Conservation (phyloP, 1,284 basidiomycete genomes). For the Stereum hirsutum region DNA sequence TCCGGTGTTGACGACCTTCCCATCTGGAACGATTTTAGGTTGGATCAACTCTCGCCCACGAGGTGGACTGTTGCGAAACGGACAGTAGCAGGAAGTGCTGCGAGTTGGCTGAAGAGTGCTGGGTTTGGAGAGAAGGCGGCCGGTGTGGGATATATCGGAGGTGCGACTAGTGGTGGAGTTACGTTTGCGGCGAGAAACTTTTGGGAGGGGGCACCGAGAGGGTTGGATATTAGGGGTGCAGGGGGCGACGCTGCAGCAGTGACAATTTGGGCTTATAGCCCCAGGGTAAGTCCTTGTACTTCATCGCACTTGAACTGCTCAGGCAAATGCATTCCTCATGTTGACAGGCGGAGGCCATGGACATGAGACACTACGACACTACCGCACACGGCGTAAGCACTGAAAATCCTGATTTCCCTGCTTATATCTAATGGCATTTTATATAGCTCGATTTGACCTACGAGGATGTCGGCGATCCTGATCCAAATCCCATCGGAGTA, state of each 20-base stretch:
- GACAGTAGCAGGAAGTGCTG: conserved; percentile 21
- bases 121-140: conserved; percentile 27
- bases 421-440: not conserved
- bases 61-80: conserved; percentile 27
- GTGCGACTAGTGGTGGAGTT: conserved; percentile 28
- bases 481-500: conserved; percentile 29
- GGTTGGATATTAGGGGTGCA: conserved; percentile 28
- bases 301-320: not conserved
- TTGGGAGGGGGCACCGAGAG: conserved; percentile 30
- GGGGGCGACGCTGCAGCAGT: conserved; percentile 22
- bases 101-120: conserved; percentile 24
- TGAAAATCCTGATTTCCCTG: not conserved
- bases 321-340: not conserved
- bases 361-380: conserved; percentile 33
- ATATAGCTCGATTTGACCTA: conserved; percentile 29
- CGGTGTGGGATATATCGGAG: conserved; percentile 31
- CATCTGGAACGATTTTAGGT: conserved; percentile 28
- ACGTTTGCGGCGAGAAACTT: conserved; percentile 30
- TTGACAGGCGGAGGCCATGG: conserved; percentile 25
- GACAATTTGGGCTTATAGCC: conserved; percentile 33
- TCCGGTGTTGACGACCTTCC: conserved; percentile 23
- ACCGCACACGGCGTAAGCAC: conserved; percentile 27
- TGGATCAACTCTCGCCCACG: conserved; percentile 27
- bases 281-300: conserved; percentile 16
- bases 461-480: conserved; percentile 33